phyloP scores from a whole-genome alignment of 768 basidiomycete genomes.

The Mycena crocata region DNA sequence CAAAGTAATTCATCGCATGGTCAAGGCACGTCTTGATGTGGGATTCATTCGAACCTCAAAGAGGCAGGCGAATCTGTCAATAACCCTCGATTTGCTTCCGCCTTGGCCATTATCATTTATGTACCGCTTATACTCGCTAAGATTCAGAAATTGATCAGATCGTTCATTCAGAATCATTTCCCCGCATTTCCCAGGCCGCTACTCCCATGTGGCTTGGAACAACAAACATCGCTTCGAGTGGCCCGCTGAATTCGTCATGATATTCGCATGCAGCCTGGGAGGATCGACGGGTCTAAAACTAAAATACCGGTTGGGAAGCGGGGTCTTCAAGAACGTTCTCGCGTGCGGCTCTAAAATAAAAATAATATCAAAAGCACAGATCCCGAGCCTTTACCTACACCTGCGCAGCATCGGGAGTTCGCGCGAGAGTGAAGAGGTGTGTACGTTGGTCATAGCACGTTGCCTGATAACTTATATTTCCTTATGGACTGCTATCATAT shows the following conservation, averaged over 20 bases:
- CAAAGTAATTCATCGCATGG: not conserved
- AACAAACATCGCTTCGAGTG: not conserved
- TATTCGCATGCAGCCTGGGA: conserved; percentile 27
- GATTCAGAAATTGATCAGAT: not conserved
- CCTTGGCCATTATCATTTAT: no score
- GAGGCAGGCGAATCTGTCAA: no score
- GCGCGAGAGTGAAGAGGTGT: no score
- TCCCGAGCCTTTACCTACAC: no score
- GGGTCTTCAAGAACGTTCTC: not conserved
- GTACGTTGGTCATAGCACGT: not conserved
- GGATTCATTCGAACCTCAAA: not conserved
- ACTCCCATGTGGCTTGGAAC: conserved; percentile 14
- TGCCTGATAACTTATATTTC: not conserved
- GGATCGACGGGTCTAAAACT: conserved; percentile 26
- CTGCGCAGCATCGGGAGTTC: no score
- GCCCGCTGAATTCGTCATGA: conserved; percentile 10
- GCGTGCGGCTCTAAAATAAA: not conserved
- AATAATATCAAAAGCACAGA: not conserved
- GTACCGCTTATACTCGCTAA: no score
- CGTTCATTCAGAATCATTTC: not conserved
- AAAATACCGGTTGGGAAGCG: conserved; percentile 18
- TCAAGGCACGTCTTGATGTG: not conserved
- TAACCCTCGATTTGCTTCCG: no score
- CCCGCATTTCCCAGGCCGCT: conserved; percentile 21
- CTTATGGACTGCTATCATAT: conserved; percentile 4